These are phyloP conservation scores for Cercospora sp. DNA, from an alignment of 2,329 filamentous ascomycete genomes.

Conservation along the genomic window DNA sequence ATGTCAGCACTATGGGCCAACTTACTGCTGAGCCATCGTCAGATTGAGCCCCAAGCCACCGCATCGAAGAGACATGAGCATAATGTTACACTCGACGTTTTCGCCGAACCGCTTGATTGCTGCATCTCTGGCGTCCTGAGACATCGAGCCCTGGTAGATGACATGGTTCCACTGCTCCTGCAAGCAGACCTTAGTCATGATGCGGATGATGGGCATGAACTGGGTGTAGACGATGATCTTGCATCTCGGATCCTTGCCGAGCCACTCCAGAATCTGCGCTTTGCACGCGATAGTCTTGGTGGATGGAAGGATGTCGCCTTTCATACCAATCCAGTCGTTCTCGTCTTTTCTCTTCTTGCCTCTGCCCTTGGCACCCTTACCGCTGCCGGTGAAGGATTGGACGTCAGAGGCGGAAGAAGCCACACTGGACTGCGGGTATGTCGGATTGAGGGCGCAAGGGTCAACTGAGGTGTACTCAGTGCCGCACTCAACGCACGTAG, in stretches of 20 bases:
- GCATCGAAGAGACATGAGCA: slow-evolving; percentile 58
- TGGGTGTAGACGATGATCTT: slow-evolving; percentile 62
- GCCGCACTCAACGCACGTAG: slow-evolving; percentile 42
- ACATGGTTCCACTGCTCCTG: slow-evolving; percentile 51
- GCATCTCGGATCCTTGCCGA: slow-evolving; percentile 45
- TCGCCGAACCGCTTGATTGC: slow-evolving; percentile 50
- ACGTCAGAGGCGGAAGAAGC: background rate
- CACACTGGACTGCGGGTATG: background rate
- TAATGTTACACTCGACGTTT: slow-evolving; percentile 44
- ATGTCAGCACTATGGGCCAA: background rate
- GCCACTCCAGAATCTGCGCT: slow-evolving; percentile 48
- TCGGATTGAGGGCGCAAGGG: background rate
- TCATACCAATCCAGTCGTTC: slow-evolving; percentile 42
- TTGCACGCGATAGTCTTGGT: slow-evolving; percentile 51
- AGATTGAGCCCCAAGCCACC: slow-evolving; percentile 62
- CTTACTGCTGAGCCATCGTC: slow-evolving; percentile 50
- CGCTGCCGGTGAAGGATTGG: background rate
- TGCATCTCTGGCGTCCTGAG: slow-evolving; percentile 46
- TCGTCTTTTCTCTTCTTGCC: slow-evolving; percentile 20
- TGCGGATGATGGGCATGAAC: slow-evolving; percentile 55
- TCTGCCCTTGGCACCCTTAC: slow-evolving; percentile 12
- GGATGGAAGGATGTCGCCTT: slow-evolving; percentile 44
- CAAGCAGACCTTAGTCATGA: slow-evolving; percentile 53
- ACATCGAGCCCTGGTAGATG: slow-evolving; percentile 55
- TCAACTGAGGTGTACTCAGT: slow-evolving; percentile 25